Evolutionary conservation across 2,329 filamentous ascomycete species (phyloP), one percentile per base, ranked within the genome.

Genomic region (Onygenales sp.): DNA sequence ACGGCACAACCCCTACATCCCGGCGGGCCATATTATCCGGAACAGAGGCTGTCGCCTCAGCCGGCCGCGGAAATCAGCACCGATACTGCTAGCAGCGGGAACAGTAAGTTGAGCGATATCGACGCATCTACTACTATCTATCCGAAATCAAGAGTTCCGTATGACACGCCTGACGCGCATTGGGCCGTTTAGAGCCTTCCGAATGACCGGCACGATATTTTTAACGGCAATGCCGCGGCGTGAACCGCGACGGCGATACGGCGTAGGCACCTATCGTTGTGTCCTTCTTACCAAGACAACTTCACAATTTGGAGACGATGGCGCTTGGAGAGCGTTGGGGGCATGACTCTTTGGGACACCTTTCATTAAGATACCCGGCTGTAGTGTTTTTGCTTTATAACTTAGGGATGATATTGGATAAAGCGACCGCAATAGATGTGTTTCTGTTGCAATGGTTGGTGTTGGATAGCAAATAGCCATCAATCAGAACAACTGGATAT

Each of bases 21-120:
- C 14, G 74, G 74, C 53, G 74, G 74, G 13, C 66, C 60, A 54
- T 69, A 69, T 55, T 76, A 76, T 55, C 74, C 74, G 5, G 67
- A 66, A 54, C 56, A 54, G 43, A 56, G 53, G 27, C 54, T 45
- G 39, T 11, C 35, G 42, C 42, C 54, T 32, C 39, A 32, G 46
- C 21, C 35, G 41, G 32, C 9, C 33, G 21, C 33, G 41, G 41
- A 5, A n/a, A 13, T 17, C 31, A 33, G 4, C 42, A 14, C 47
- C 38, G 2, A 11, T 36, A 33, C 32, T 33, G 36, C 42, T 39
- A 27, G 46, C 14, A 38, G 32, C 54, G 58, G 55, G 44, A 60
- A 47, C 32, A 63, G 62, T 66, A 65, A 68, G 62, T 61, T 58
- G 41, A 55, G 50, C 27, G 49, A 54, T 45, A 38, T 53, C 11